A percentile compares a stretch with the other conserved stretches of the same genome.
phyloP scores from a whole-genome alignment of 306 rosid species.

The Fragaria vesca region DNA sequence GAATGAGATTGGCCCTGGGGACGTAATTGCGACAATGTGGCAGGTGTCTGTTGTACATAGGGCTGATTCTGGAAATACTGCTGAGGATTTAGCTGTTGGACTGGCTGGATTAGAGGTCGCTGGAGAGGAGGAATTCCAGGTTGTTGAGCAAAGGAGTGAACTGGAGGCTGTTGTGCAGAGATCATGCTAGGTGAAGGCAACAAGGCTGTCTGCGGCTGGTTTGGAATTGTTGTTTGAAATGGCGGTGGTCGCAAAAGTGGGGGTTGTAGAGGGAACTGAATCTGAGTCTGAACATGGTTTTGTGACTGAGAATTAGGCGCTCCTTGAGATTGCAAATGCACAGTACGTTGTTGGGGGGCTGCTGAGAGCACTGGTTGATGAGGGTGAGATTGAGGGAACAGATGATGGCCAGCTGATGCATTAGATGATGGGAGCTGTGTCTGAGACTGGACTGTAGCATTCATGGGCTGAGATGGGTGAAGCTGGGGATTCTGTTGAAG shows the following conservation, averaged over 20 bases:
- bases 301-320: slow-evolving; percentile 52
- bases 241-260: slow-evolving; percentile 57
- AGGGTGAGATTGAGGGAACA: slow-evolving; percentile 62
- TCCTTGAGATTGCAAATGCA: slow-evolving; percentile 49
- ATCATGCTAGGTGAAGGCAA: slow-evolving; percentile 51
- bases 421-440: slow-evolving; percentile 51
- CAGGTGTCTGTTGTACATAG: slow-evolving; percentile 48
- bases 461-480: slow-evolving; percentile 31
- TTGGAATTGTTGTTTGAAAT: slow-evolving; percentile 55
- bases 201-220: slow-evolving; percentile 57
- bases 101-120: slow-evolving; percentile 55
- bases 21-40: slow-evolving; percentile 48
- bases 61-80: slow-evolving; percentile 49
- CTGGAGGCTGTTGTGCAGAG: slow-evolving; percentile 51
- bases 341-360: slow-evolving; percentile 49
- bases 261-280: slow-evolving; percentile 62
- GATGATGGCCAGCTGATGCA: slow-evolving; percentile 63
- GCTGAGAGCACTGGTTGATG: slow-evolving; percentile 59
- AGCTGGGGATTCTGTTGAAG: slow-evolving; percentile 40
- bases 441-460: slow-evolving; percentile 57
- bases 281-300: slow-evolving; percentile 50
- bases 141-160: slow-evolving; percentile 54
- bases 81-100: slow-evolving; percentile 46
- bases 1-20: slow-evolving; percentile 58
- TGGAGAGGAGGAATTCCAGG: slow-evolving; percentile 53